Conservation (phyloP, 2,329 filamentous ascomycete genomes). For the Septoria linicola region DNA sequence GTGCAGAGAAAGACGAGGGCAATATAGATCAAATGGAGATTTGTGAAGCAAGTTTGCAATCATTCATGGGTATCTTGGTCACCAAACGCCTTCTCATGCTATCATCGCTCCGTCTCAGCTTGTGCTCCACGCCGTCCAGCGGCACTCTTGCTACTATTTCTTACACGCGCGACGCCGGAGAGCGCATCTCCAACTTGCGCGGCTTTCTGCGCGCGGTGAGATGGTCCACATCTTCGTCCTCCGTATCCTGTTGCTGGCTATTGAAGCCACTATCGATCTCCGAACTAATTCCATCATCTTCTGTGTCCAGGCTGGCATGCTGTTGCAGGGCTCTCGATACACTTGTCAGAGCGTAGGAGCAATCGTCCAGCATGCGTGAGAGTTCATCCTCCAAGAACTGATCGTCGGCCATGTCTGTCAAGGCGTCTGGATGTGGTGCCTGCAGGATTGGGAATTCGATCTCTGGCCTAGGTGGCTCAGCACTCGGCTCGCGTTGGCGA, state of each 20-base stretch:
- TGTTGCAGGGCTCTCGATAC: constrained; percentile 18
- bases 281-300: constrained; percentile 20
- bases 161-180: neutral
- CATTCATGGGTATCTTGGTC: no score
- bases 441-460: constrained; percentile 34
- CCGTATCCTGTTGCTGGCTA: constrained; percentile 24
- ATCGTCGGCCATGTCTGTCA: constrained; percentile 35
- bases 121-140: no score
- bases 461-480: constrained; percentile 21
- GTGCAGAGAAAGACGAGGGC: no score
- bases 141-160: no score
- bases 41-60: no score
- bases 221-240: constrained; percentile 21
- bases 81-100: no score
- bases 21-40: no score
- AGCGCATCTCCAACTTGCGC: constrained; percentile 5
- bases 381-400: constrained; percentile 34
- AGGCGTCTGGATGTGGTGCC: constrained; percentile 33
- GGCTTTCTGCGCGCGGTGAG: constrained; percentile 12
- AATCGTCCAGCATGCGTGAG: constrained; percentile 32
- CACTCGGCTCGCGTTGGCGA: constrained; percentile 24
- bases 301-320: constrained; percentile 19
- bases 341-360: constrained; percentile 22
- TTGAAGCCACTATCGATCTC: constrained; percentile 27
- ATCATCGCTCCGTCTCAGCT: no score